phyloP scores from a whole-genome alignment of 805 yeast genomes.

The Teunomyces aglyptinius region DNA sequence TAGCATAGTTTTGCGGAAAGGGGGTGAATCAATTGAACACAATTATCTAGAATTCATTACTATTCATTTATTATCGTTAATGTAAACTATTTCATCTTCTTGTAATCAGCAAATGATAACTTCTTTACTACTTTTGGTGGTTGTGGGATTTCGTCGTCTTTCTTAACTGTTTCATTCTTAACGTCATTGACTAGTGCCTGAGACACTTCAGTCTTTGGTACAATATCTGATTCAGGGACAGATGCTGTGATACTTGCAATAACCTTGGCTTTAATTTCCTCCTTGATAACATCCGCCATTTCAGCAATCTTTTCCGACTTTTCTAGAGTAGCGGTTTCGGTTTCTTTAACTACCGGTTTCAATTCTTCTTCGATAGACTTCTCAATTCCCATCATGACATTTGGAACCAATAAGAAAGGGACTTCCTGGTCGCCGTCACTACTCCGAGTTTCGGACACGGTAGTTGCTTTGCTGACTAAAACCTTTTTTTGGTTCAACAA shows the following conservation, averaged over 20 bases:
- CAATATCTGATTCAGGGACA: not conserved
- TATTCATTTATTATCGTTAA: not conserved
- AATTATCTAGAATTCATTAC: not conserved
- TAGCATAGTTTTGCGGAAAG: too few relatives aligned
- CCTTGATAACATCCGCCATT: slow-evolving; percentile 1
- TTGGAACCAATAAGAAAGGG: slow-evolving; percentile 25
- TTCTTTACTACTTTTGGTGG: slow-evolving; percentile 42
- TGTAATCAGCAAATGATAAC: slow-evolving; percentile 73
- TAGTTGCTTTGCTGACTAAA: not conserved
- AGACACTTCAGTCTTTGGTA: not conserved
- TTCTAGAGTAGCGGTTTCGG: slow-evolving; percentile 7
- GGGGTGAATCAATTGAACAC: too few relatives aligned
- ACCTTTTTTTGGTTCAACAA: slow-evolving; percentile 8
- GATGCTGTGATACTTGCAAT: not conserved
- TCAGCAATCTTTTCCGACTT: slow-evolving; percentile 2
- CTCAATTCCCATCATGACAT: slow-evolving; percentile 22
- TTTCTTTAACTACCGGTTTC: slow-evolving; percentile 21
- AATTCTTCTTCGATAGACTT: slow-evolving; percentile 19
- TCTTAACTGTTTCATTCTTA: not conserved
- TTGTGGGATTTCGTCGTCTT: not conserved
- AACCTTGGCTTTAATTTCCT: slow-evolving; percentile 3
- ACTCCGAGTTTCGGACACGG: not conserved
- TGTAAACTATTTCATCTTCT: slow-evolving; percentile 49
- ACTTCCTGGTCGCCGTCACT: slow-evolving; percentile 5
- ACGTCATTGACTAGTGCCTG: not conserved